Conservation (phyloP, 768 basidiomycete genomes). For the Coprinopsis sp. region DNA sequence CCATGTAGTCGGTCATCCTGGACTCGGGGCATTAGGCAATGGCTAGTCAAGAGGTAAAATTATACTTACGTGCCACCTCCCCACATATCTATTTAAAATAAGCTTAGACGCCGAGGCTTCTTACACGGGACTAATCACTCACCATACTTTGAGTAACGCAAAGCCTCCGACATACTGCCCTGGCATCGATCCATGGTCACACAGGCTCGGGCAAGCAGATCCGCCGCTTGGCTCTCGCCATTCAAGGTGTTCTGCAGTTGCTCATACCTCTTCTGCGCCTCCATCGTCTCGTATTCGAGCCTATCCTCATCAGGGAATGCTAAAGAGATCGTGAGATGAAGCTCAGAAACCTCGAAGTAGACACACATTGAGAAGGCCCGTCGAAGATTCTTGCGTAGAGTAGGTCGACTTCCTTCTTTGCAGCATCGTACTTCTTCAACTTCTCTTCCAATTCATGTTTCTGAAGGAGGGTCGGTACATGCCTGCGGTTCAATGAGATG, state of each 20-base stretch:
- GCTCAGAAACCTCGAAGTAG: neutral
- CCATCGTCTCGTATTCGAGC: constrained; percentile 34
- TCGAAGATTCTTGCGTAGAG: constrained; percentile 40
- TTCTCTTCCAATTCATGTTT: constrained; percentile 31
- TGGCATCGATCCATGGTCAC: constrained; percentile 27
- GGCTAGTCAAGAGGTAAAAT: neutral
- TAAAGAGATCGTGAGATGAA: constrained; percentile 10
- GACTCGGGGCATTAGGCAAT: neutral
- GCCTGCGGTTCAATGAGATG: neutral
- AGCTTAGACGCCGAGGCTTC: constrained; percentile 1
- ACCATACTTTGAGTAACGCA: constrained; percentile 40
- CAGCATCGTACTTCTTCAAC: constrained; percentile 20
- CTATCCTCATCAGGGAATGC: constrained; percentile 44
- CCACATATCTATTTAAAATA: constrained; percentile 31
- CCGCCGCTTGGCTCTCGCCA: constrained; percentile 36
- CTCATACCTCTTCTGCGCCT: constrained; percentile 28
- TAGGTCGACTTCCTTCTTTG: constrained; percentile 32
- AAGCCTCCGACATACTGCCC: constrained; percentile 31
- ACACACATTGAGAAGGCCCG: constrained; percentile 37
- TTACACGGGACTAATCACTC: constrained; percentile 4
- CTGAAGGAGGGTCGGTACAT: constrained; percentile 16
- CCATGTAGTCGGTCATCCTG: constrained; percentile 38
- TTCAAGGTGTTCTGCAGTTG: constrained; percentile 32
- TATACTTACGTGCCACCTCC: constrained; percentile 32
- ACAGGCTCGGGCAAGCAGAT: constrained; percentile 35